These are phyloP conservation scores for Pleurotus djamor DNA, from an alignment of 768 basidiomycete genomes.

Conservation along the genomic window DNA sequence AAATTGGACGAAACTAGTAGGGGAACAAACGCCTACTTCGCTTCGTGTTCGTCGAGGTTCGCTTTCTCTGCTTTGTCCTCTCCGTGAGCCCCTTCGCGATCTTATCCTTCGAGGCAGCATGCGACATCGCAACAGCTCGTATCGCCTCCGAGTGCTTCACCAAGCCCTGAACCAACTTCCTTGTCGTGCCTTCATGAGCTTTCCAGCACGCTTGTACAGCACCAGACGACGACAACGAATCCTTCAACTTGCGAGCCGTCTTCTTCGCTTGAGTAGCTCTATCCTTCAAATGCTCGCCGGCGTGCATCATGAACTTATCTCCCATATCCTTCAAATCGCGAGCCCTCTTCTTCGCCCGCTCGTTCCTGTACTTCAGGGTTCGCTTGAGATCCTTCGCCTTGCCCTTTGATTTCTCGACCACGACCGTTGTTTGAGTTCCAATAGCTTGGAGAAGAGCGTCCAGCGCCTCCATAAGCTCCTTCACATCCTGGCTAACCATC, in stretches of 20 bases:
- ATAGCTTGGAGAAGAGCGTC: constrained; percentile 55
- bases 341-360: constrained; percentile 50
- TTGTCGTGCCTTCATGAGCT: constrained; percentile 28
- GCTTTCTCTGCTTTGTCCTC: not conserved
- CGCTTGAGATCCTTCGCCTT: constrained; percentile 42
- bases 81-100: constrained; percentile 1
- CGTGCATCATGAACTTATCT: constrained; percentile 38
- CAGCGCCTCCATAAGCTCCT: constrained; percentile 56
- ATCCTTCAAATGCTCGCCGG: constrained; percentile 37
- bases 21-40: not conserved
- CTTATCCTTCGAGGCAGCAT: constrained; percentile 3
- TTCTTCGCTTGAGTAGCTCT: constrained; percentile 40
- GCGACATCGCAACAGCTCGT: not conserved
- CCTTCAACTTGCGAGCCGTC: constrained; percentile 37
- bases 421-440: constrained; percentile 41
- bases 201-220: constrained; percentile 27
- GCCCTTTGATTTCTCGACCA: constrained; percentile 48
- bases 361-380: constrained; percentile 45
- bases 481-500: constrained; percentile 48
- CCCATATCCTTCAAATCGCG: constrained; percentile 50
- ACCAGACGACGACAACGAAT: constrained; percentile 30
- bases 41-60: not conserved
- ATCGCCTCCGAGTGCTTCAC: not conserved
- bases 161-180: constrained; percentile 12
- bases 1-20: not conserved